Base-by-base conservation (phyloP, 257 asterid genomes). In the Solanum tarijense region DNA sequence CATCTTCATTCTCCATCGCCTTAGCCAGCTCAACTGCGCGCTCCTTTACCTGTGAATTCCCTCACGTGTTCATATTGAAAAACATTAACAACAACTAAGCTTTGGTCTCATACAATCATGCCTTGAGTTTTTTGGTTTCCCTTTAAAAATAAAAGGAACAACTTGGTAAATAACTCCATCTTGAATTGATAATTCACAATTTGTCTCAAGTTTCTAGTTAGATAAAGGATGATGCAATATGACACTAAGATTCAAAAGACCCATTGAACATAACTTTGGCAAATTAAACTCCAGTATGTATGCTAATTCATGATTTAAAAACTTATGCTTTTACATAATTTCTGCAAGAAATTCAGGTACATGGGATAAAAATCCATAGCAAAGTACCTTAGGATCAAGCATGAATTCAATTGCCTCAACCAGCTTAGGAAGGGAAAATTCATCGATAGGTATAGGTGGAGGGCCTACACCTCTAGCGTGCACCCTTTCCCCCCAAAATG, bases 401-500 rank as follows among this genome's bases (percentile, higher is more conserved):
- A 96, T 96, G 89, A 89, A 94, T 0, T 91, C 91, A 60, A 95
- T 96, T 76, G 99, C 98, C 43, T 92, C 86, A 39, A 94, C 94
- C 92, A 95, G 91, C 94, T 92, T 93, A 23, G 89, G 89, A 71
- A 94, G 98, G 31, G 98, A 92, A 91, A 96, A 95, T 89, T 95
- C 96, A 9, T 95, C 98, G 11, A 95, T 93, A n/a, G 96, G 98
- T 89, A 96, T 96, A 16, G 99, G 98, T 32, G 94, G 88, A 87
- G 98, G 99, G 83, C 98, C 98, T 31, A 95, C 96, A 32, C 96
- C 98, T 91, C 98, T 91, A 55, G 93, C 94, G 79, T 96, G 96
- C 79, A 96, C 98, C 90, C 98, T 94, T 62, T 94, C 98, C 85
- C 99, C 99, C 99, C 99, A 96, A 88, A 96, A 96, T 32, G 98